phyloP scores from a whole-genome alignment of 2,329 filamentous ascomycete species.

The Colletotrichum lupini region DNA sequence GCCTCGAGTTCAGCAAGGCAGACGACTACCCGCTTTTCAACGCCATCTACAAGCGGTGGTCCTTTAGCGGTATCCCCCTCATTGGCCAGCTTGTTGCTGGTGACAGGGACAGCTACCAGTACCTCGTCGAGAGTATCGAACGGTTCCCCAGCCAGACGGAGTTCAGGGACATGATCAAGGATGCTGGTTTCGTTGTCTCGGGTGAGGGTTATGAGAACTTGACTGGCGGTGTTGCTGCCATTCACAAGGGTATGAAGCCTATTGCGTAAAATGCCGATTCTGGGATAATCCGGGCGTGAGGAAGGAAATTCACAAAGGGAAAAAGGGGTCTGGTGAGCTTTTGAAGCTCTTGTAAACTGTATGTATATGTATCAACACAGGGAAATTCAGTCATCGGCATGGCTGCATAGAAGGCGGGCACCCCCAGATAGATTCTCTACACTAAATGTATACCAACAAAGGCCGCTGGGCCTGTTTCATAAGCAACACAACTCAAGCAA shows the following conservation, averaged over 20 bases:
- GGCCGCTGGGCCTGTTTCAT: conserved; percentile 11
- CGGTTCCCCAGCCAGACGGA: conserved; percentile 87
- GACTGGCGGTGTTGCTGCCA: conserved; percentile 91
- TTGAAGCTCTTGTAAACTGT: conserved; percentile 26
- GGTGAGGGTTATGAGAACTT: conserved; percentile 89
- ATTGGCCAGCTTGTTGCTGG: conserved; percentile 96
- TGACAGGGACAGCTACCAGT: conserved; percentile 96
- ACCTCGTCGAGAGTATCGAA: conserved; percentile 98
- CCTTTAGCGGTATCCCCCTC: conserved; percentile 91
- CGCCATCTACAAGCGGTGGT: conserved; percentile 93
- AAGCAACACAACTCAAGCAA: neutral
- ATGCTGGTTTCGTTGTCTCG: conserved; percentile 87
- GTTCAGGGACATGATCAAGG: conserved; percentile 84
- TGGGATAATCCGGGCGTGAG: neutral
- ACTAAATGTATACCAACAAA: conserved; percentile 9
- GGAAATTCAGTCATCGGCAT: neutral
- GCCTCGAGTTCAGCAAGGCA: conserved; percentile 90
- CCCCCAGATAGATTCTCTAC: conserved; percentile 7
- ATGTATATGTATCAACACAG: conserved; percentile 23
- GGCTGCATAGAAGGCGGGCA: conserved; percentile 7
- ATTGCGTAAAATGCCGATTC: conserved; percentile 38
- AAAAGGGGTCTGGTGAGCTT: neutral
- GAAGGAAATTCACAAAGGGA: neutral
- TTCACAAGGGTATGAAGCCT: conserved; percentile 96
- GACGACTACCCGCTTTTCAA: conserved; percentile 84